Evolutionary conservation across 345 rosid species (phyloP), one percentile per base, ranked within the genome.

Genomic region (Brassica cretica): DNA sequence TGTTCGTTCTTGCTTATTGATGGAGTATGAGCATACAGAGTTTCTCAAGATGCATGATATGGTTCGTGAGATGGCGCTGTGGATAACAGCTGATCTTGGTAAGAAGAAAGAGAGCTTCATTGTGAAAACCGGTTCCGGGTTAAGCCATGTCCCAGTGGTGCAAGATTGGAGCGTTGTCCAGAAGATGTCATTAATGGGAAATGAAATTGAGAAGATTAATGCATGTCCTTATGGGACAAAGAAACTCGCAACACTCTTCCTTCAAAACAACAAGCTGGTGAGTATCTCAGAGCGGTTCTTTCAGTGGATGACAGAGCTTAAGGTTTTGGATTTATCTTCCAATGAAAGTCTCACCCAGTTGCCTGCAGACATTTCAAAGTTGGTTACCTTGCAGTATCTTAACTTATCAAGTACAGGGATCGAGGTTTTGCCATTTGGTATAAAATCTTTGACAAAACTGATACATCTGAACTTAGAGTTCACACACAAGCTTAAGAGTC

Each of bases 241-340:
- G 5, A 58, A 58, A 19, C 63, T 58, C 63, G 63, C 4, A 8
- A 58, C 63, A 58, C 29, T 58, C 30, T 58, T 58, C 29, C 63
- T 58, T 14, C 63, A 58, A 9, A 58, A 58, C 63, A 58, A 58
- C 63, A 58, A 58, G 63, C 30, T 58, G 29, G 29, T 58, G 29
- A 19, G 12, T 21, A 21, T 59, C 30, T 59, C 63, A 59, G 63
- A 59, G 25, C n/a, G 5, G n/a, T 59, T 59, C 30, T 59, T 58
- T 59, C 63, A 59, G 30, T 59, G 30, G 63, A 59, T 59, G 63
- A 59, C 63, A 4, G 63, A 59, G 63, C 63, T 59, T 21, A 59
- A 59, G 63, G 63, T 59, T 59, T 21, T 58, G 62, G 62, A 19
- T 19, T 9, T 58, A 8, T 58, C 62, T 58, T 19, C 62, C 30